phyloP scores from a whole-genome alignment of 2,329 filamentous ascomycete genomes.

The Ilyonectria robusta region DNA sequence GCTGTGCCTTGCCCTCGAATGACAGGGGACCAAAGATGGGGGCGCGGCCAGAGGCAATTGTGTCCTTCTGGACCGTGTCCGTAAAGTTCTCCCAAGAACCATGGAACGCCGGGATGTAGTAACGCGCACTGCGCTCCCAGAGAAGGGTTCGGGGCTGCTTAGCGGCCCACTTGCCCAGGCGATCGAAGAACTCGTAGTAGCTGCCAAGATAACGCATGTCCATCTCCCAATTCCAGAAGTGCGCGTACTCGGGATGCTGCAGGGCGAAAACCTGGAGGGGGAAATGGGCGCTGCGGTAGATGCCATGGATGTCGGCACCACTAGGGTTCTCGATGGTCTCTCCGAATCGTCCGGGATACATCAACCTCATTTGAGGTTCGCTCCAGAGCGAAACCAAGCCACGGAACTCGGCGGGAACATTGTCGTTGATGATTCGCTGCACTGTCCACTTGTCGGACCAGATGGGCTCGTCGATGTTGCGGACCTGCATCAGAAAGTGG shows the following conservation, averaged over 20 bases:
- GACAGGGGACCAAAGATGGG: conserved; percentile 79
- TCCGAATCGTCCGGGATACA: conserved; percentile 81
- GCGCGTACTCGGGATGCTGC: conserved; percentile 74
- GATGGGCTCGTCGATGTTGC: conserved; percentile 82
- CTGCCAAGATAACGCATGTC: conserved; percentile 76
- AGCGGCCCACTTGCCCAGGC: conserved; percentile 75
- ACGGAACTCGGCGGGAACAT: conserved; percentile 81
- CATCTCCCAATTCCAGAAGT: conserved; percentile 81
- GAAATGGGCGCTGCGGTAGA: conserved; percentile 77
- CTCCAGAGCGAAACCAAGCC: conserved; percentile 88
- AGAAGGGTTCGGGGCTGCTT: conserved; percentile 78
- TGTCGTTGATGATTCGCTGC: conserved; percentile 76
- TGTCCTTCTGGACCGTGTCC: conserved; percentile 74
- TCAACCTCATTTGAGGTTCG: conserved; percentile 84
- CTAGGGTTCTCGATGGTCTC: conserved; percentile 74
- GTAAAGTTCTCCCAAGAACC: conserved; percentile 81
- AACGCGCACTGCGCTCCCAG: conserved; percentile 84
- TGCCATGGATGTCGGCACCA: conserved; percentile 74
- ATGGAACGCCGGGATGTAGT: conserved; percentile 81
- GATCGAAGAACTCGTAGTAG: conserved; percentile 81
- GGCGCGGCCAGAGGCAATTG: conserved; percentile 62
- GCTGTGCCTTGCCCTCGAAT: conserved; percentile 63
- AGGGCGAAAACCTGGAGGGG: conserved; percentile 75
- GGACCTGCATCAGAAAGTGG: conserved; percentile 88
- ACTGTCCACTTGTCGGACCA: conserved; percentile 85